These are phyloP conservation scores for Rhodotorula sp. DNA, from an alignment of 1,284 basidiomycete species.

Conservation along the genomic window DNA sequence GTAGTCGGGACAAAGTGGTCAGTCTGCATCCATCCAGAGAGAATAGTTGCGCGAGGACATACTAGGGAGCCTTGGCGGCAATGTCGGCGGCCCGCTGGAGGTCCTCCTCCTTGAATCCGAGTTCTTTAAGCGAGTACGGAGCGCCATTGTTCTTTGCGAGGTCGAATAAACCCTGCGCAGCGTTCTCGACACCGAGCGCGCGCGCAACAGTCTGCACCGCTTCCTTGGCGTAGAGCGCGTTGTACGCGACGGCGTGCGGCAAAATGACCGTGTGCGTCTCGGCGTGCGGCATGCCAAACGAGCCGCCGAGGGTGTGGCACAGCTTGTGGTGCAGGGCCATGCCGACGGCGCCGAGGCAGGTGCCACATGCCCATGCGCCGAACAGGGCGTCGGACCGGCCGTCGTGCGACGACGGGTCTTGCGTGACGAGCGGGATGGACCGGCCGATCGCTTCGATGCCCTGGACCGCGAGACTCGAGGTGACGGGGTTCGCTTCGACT, in stretches of 20 bases:
- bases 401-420: conserved; percentile 47
- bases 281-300: conserved; percentile 55
- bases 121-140: conserved; percentile 49
- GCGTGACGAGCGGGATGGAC: conserved; percentile 50
- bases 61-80: conserved; percentile 52
- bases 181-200: conserved; percentile 48
- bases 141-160: conserved; percentile 53
- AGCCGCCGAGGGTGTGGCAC: conserved; percentile 49
- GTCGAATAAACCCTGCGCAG: conserved; percentile 52
- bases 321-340: conserved; percentile 57
- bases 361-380: conserved; percentile 54
- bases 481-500: conserved; percentile 53
- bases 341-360: conserved; percentile 51
- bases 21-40: too few relatives aligned
- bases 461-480: conserved; percentile 52
- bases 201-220: conserved; percentile 51
- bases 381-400: conserved; percentile 53
- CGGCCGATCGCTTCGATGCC: conserved; percentile 51
- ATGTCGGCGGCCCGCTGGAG: conserved; percentile 54
- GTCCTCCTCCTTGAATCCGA: conserved; percentile 55
- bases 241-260: conserved; percentile 55
- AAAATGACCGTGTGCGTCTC: conserved; percentile 57
- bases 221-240: conserved; percentile 49
- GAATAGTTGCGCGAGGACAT: not conserved
- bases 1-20: not conserved